Base-by-base conservation (phyloP, 2,329 filamentous ascomycete genomes). In the Fusarium agapanthi region DNA sequence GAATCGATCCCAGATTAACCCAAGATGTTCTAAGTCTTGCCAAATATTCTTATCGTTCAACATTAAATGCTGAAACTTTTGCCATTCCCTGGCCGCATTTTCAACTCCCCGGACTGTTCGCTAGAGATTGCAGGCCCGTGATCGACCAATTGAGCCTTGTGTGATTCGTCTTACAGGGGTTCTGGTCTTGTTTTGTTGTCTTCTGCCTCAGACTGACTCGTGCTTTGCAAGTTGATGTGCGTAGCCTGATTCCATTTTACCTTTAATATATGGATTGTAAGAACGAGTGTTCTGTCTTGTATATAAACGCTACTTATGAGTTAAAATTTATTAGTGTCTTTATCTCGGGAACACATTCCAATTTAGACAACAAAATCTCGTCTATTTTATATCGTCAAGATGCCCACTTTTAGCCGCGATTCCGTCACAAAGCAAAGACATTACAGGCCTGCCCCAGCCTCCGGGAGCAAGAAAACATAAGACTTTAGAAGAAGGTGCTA, bases 331-430 rank as follows among this genome's bases (percentile, higher is more conserved):
- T 58, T 24, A 26, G 44, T 34, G 22, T 24, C n/a, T 14, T 40
- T 45, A 53, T 48, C 48, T 63, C 64, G 62, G 64, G 34, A 53
- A 67, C 22, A 24, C 62, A 67, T 61, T 45, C 53, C 40, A 37
- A 24, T 67, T 67, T 61, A 20, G 28, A 40, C 32, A 26, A 3
- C 15, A 50, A 24, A 45, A n/a, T 28, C 20, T 63, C 45, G 30
- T 50, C 24, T 24, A 65, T n/a, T 58, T 61, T 48, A 13, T 30
- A 54, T 35, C 41, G 28, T 24, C 20, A 61, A 20, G 11, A 28
- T 14, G 18, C 5, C 66, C 66, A 69, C 50, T 69, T 57, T 69
- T 69, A 69, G n/a, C 66, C 65, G 65, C 22, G 30, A 35, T 64
- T 67, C 37, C 50, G 48, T 67, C 65, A 63, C 41, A 41, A 50